These are phyloP conservation scores for Rhizopus sp. DNA, from an alignment of 371 early-diverging fungal species.

Conservation along the genomic window DNA sequence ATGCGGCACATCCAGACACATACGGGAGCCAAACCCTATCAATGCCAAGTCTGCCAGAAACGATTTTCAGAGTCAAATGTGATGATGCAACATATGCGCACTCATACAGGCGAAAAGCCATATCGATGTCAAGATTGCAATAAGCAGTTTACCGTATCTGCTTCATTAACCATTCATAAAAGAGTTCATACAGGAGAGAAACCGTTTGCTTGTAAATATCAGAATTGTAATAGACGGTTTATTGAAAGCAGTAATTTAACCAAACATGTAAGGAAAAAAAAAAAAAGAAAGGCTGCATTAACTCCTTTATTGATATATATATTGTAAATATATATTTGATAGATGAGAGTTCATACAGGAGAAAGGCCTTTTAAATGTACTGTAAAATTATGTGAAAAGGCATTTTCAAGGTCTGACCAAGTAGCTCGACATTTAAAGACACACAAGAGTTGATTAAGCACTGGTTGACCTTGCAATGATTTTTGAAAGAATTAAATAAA, in stretches of 20 bases:
- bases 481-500: slow-evolving; percentile 51
- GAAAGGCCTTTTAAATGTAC: slow-evolving; percentile 69
- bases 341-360: slow-evolving; percentile 70
- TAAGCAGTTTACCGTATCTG: slow-evolving; percentile 75
- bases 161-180: slow-evolving; percentile 70
- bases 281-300: not conserved
- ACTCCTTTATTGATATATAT: slow-evolving; percentile 4
- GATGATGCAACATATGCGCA: slow-evolving; percentile 82
- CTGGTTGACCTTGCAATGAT: slow-evolving; percentile 36
- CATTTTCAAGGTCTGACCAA: slow-evolving; percentile 74
- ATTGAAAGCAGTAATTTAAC: slow-evolving; percentile 79
- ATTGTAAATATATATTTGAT: slow-evolving; percentile 1
- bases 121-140: slow-evolving; percentile 78
- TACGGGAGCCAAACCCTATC: slow-evolving; percentile 84
- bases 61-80: slow-evolving; percentile 82
- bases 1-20: slow-evolving; percentile 89
- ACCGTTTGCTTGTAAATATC: slow-evolving; percentile 75
- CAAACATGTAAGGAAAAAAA: slow-evolving; percentile 62
- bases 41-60: slow-evolving; percentile 76
- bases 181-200: slow-evolving; percentile 73
- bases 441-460: slow-evolving; percentile 19
- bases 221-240: slow-evolving; percentile 74
- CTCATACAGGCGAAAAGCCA: slow-evolving; percentile 89
- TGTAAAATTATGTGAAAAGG: slow-evolving; percentile 62
- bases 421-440: slow-evolving; percentile 58